A percentile compares a stretch with the other conserved stretches of the same genome.
phyloP scores from a whole-genome alignment of 768 basidiomycete species.

The Rhodocollybia butyracea region DNA sequence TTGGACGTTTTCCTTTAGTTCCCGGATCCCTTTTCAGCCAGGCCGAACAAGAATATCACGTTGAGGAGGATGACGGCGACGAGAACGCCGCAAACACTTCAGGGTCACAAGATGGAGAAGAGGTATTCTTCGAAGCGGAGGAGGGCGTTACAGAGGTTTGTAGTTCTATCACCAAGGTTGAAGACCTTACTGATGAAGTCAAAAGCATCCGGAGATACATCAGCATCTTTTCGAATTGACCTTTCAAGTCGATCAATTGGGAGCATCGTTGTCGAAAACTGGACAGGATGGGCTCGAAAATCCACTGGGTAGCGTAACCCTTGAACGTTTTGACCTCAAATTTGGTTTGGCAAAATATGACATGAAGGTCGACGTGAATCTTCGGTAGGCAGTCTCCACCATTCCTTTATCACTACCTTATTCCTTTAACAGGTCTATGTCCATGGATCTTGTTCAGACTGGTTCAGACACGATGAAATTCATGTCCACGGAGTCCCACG shows the following conservation, averaged over 20 bases:
- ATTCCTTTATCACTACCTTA: not conserved
- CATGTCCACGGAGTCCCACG: constrained; percentile 49
- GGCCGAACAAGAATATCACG: constrained; percentile 60
- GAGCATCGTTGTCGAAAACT: constrained; percentile 76
- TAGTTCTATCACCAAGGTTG: not conserved
- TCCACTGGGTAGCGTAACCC: constrained; percentile 70
- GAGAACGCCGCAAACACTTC: constrained; percentile 17
- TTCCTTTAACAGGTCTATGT: constrained; percentile 56
- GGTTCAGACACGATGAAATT: constrained; percentile 51
- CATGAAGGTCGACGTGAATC: constrained; percentile 80
- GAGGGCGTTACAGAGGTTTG: constrained; percentile 57
- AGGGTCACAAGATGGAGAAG: constrained; percentile 37
- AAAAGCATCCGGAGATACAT: constrained; percentile 37
- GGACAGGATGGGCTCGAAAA: constrained; percentile 59
- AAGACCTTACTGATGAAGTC: not conserved
- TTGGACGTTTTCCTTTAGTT: constrained; percentile 48
- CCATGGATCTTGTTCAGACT: constrained; percentile 68
- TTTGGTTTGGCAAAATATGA: constrained; percentile 80
- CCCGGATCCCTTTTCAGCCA: constrained; percentile 48
- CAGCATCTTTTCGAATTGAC: constrained; percentile 77
- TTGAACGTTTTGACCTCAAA: constrained; percentile 74
- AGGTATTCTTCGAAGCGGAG: constrained; percentile 71
- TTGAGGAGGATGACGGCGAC: constrained; percentile 54
- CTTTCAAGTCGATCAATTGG: constrained; percentile 82
- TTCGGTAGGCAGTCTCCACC: constrained; percentile 48